Evolutionary conservation across 495 filamentous ascomycete species (phyloP).

Genomic region (Tetracladium setigerum): DNA sequence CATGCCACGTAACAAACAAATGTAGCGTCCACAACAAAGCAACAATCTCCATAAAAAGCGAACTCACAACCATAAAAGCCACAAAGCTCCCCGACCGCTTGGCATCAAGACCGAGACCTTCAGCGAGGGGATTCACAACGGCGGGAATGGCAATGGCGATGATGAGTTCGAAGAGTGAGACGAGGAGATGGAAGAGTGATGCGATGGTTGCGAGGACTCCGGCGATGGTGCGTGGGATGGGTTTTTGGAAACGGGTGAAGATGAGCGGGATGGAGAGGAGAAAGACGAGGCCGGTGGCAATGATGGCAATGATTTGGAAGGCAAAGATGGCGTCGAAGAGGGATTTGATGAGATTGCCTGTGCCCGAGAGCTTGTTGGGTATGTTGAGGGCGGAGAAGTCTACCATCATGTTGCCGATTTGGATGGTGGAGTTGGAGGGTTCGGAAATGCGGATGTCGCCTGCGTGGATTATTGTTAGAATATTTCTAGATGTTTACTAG

Average conservation of each 20-base stretch:
- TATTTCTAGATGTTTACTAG: neutral
- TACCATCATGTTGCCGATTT: slow-evolving; percentile 6
- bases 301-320: slow-evolving; percentile 9
- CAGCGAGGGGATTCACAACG: neutral
- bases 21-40: neutral
- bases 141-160: neutral
- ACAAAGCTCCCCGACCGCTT: neutral
- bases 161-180: neutral
- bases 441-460: neutral
- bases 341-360: neutral
- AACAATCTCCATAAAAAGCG: neutral
- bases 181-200: neutral
- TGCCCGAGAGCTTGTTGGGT: slow-evolving; percentile 2
- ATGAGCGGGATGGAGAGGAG: slow-evolving; percentile 4
- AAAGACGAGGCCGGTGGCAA: slow-evolving; percentile 6
- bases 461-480: neutral
- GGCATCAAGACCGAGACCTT: slow-evolving; percentile 2
- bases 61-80: neutral
- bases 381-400: slow-evolving; percentile 14
- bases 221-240: neutral
- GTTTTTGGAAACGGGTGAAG: slow-evolving; percentile 1
- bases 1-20: slow-evolving; percentile 4
- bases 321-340: slow-evolving; percentile 2
- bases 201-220: neutral
- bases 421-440: slow-evolving; percentile 1